Base-by-base conservation (phyloP, 257 asterid species). In the Primulina eburnea region DNA sequence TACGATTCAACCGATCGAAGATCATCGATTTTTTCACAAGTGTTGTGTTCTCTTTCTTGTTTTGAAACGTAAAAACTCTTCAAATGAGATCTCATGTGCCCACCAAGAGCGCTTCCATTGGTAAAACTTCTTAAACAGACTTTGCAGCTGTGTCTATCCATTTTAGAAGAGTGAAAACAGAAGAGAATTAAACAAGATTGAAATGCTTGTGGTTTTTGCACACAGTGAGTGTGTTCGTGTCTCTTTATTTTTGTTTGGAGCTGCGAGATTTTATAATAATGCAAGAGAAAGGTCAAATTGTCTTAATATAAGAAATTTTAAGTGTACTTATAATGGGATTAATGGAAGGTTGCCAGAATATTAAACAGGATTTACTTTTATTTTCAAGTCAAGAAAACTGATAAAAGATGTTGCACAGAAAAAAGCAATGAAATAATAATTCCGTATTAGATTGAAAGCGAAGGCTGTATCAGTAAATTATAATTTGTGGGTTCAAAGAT, bases 61-160 rank as follows among this genome's bases (percentile, higher is more conserved):
- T 60, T 47, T 35, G 72, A 64, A 35, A 37, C 62, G 33, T 73
- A 69, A 17, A 73, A 79, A 73, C 71, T 77, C 88, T 81, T 79
- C 84, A 83, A 76, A 79, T 92, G 98, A 56, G 93, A 92, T 87
- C 95, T 92, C 98, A 88, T 87, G 81, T 92, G 98, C 9, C 97
- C 96, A 33, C 98, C 98, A 7, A 92, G 65, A 76, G 98, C 96
- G 76, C 87, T 87, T 0, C 98, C 97, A 78, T 82, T 87, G n/a
- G 76, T 78, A 33, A 90, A 93, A 30, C 43, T 82, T 67, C 88
- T 81, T 43, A 68, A 82, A 73, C 99, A 93, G 34, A 90, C 79
- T 35, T 82, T 90, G 82, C 99, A 93, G 69, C 83, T 83, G 77
- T 87, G 84, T n/a, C 77, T 83, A 83, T 88, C 93, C 98, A 88